Percentiles rank a stretch among this genome's conserved stretches.
These are phyloP conservation scores for Fusarium tanahbumbuense DNA, from an alignment of 2,329 filamentous ascomycete genomes.

Conservation along the genomic window DNA sequence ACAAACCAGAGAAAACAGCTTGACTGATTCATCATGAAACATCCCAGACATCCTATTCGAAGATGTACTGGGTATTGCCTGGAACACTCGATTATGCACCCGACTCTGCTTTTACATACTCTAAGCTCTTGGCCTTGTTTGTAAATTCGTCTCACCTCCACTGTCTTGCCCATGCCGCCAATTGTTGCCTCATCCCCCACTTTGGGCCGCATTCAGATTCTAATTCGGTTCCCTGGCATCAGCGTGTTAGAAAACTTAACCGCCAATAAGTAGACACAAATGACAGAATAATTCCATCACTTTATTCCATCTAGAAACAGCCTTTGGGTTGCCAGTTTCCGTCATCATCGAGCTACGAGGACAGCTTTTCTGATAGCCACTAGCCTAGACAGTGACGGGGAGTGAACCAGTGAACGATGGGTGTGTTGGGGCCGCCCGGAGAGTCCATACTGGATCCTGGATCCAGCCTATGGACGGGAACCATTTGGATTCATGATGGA, in stretches of 20 bases:
- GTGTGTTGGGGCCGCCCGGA: background rate
- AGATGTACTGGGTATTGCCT: background rate
- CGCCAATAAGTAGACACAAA: background rate
- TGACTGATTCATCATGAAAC: conserved; percentile 34
- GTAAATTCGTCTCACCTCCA: conserved; percentile 24
- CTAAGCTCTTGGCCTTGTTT: conserved; percentile 7
- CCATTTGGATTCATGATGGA: background rate
- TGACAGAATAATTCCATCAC: background rate
- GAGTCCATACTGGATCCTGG: background rate
- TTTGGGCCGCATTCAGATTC: conserved; percentile 39
- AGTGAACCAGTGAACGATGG: conserved; percentile 6
- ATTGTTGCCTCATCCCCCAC: conserved; percentile 41
- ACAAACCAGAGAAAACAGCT: conserved; percentile 12
- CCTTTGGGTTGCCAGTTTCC: background rate
- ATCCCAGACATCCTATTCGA: background rate
- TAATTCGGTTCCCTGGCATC: background rate
- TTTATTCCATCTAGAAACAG: background rate
- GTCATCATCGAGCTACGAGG: background rate
- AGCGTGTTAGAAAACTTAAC: background rate
- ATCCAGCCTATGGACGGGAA: background rate
- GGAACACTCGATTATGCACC: background rate
- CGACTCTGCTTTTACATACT: conserved; percentile 5
- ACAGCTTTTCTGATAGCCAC: background rate
- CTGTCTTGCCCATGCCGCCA: conserved; percentile 20
- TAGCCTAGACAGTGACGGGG: conserved; percentile 2